phyloP scores from a whole-genome alignment of 1,284 basidiomycete genomes.

The Serendipita sp. region DNA sequence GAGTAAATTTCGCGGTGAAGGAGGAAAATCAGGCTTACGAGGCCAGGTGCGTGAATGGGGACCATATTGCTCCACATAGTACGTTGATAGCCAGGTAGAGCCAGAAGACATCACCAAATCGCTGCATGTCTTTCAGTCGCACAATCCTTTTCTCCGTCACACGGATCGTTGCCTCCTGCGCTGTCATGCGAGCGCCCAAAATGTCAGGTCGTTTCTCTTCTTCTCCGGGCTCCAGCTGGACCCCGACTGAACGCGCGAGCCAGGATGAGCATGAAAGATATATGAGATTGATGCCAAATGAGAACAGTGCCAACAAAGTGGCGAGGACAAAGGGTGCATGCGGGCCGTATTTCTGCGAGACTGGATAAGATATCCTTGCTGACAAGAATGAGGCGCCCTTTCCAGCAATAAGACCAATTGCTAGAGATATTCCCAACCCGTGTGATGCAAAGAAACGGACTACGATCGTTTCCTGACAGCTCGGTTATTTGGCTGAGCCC shows the following conservation, averaged over 20 bases:
- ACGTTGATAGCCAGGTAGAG: slow-evolving; percentile 58
- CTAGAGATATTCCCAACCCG: slow-evolving; percentile 65
- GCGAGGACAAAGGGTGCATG: slow-evolving; percentile 64
- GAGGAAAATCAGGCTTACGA: slow-evolving; percentile 33
- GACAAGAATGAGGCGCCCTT: slow-evolving; percentile 64
- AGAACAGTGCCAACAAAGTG: slow-evolving; percentile 44
- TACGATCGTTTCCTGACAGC: slow-evolving; percentile 53
- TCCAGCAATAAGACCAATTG: slow-evolving; percentile 62
- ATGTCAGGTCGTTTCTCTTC: slow-evolving; percentile 16
- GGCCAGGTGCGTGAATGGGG: slow-evolving; percentile 62
- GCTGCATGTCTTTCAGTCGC: slow-evolving; percentile 40
- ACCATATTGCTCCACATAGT: slow-evolving; percentile 64
- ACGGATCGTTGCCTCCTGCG: slow-evolving; percentile 47
- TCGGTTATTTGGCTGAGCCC: not conserved
- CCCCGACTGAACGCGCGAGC: slow-evolving; percentile 42
- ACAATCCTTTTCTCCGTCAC: slow-evolving; percentile 52
- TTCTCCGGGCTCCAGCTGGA: slow-evolving; percentile 50
- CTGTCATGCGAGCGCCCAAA: slow-evolving; percentile 24
- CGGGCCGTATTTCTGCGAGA: slow-evolving; percentile 51
- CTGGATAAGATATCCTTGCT: slow-evolving; percentile 59
- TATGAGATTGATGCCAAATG: slow-evolving; percentile 50
- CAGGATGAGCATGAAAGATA: slow-evolving; percentile 51
- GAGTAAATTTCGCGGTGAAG: not conserved
- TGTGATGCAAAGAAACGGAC: slow-evolving; percentile 66
- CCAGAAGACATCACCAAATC: slow-evolving; percentile 69